phyloP scores from a whole-genome alignment of 192 early-diverging fungal species.

The Dissophora ornata region DNA sequence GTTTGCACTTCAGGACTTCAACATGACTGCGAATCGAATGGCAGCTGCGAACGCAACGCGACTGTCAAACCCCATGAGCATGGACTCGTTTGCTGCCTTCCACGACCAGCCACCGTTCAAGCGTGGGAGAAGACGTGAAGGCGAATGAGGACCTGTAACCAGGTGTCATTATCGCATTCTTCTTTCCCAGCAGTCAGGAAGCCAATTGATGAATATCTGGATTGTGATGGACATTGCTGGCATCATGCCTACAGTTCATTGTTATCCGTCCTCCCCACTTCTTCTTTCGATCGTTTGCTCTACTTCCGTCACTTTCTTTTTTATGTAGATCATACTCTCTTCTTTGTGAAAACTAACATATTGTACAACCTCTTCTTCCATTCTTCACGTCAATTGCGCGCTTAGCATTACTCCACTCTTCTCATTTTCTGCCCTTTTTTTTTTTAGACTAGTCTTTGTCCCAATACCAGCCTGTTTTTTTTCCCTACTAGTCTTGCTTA shows the following conservation, averaged over 20 bases:
- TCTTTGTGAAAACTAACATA: too few relatives aligned
- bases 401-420: not conserved
- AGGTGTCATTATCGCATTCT: not conserved
- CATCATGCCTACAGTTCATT: not conserved
- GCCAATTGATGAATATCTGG: too few relatives aligned
- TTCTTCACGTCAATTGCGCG: too few relatives aligned
- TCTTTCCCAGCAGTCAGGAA: too few relatives aligned
- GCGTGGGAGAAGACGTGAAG: slow-evolving; percentile 42
- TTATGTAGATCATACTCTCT: not conserved
- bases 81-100: slow-evolving; percentile 35
- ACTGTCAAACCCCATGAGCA: slow-evolving; percentile 33
- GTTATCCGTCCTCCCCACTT: not conserved
- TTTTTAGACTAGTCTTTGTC: too few relatives aligned
- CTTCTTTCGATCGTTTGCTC: too few relatives aligned
- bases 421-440: not conserved
- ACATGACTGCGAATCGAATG: slow-evolving; percentile 29
- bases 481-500: too few relatives aligned
- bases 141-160: slow-evolving; percentile 17
- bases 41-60: slow-evolving; percentile 22
- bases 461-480: too few relatives aligned
- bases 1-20: slow-evolving; percentile 44
- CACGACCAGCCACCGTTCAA: slow-evolving; percentile 50
- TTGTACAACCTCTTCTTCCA: not conserved
- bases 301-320: not conserved
- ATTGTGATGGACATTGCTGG: too few relatives aligned